phyloP scores from a whole-genome alignment of 208 protist genomes.

The Trypanosoma theileri region DNA sequence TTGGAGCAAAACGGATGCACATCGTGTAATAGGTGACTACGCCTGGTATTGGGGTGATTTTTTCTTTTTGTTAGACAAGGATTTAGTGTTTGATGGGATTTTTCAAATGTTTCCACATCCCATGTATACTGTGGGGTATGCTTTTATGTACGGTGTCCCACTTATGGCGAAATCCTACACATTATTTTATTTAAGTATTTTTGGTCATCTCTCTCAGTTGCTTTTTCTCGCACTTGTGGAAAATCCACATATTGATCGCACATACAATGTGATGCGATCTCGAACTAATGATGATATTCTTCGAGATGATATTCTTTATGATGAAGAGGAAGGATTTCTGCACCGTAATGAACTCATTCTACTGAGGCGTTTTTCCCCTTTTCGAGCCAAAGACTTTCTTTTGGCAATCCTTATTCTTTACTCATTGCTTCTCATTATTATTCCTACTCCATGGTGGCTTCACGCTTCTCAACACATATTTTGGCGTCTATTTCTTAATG shows the following conservation, averaged over 20 bases:
- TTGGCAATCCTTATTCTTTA: slow-evolving; percentile 70
- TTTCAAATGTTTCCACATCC: slow-evolving; percentile 95
- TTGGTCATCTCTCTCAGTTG: slow-evolving; percentile 92
- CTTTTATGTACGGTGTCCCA: slow-evolving; percentile 93
- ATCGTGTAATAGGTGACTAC: slow-evolving; percentile 94
- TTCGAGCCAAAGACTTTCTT: slow-evolving; percentile 78
- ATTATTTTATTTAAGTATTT: slow-evolving; percentile 91
- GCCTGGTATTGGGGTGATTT: slow-evolving; percentile 97
- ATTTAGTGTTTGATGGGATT: slow-evolving; percentile 94
- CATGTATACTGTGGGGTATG: slow-evolving; percentile 95
- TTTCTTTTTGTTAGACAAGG: slow-evolving; percentile 94
- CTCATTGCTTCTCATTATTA: slow-evolving; percentile 43
- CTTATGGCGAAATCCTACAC: slow-evolving; percentile 91
- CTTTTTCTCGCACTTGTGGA: slow-evolving; percentile 93
- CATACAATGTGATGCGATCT: slow-evolving; percentile 42
- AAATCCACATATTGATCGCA: slow-evolving; percentile 90
- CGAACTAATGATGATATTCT: slow-evolving; percentile 40
- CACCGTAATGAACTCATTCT: slow-evolving; percentile 65
- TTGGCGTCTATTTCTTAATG: slow-evolving; percentile 83
- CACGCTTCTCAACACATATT: slow-evolving; percentile 63
- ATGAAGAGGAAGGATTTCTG: slow-evolving; percentile 46
- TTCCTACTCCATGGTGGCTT: slow-evolving; percentile 50
- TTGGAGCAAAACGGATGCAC: slow-evolving; percentile 95
- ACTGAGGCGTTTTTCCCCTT: slow-evolving; percentile 78
- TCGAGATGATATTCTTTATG: slow-evolving; percentile 51